These are phyloP conservation scores for Blumeriella jaapii DNA, from an alignment of 2,329 filamentous ascomycete species.

Conservation along the genomic window DNA sequence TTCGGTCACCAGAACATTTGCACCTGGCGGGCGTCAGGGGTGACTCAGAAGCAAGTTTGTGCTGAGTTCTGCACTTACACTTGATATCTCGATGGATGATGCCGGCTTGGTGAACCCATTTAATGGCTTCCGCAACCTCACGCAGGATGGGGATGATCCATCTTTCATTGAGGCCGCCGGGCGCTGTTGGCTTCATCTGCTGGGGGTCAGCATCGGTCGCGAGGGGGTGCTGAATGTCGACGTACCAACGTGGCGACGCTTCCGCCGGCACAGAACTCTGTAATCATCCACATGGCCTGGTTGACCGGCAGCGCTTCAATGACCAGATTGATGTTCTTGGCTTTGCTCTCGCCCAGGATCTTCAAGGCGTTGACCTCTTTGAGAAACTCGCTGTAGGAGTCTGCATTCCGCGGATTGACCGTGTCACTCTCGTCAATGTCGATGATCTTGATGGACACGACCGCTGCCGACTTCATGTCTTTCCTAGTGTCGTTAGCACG, in stretches of 20 bases:
- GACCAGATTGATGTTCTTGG: constrained; percentile 70
- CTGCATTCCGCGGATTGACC: constrained; percentile 50
- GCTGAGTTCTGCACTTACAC: constrained; percentile 30
- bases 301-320: constrained; percentile 69
- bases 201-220: constrained; percentile 1
- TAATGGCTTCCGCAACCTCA: constrained; percentile 54
- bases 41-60: not conserved
- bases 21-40: constrained; percentile 30
- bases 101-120: constrained; percentile 55
- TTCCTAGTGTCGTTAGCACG: constrained; percentile 16
- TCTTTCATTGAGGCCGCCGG: constrained; percentile 55
- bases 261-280: constrained; percentile 75
- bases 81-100: constrained; percentile 65
- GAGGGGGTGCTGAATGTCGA: constrained; percentile 26
- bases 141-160: constrained; percentile 58
- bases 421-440: constrained; percentile 71
- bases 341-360: constrained; percentile 60
- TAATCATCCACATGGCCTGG: constrained; percentile 78
- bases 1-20: constrained; percentile 72
- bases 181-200: constrained; percentile 52
- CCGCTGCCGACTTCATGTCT: constrained; percentile 28
- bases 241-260: constrained; percentile 59
- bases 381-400: constrained; percentile 58
- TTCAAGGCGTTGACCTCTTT: constrained; percentile 61
- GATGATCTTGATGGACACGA: constrained; percentile 73